phyloP scores from a whole-genome alignment of 2,329 filamentous ascomycete species.

The Fusarium newnesense region DNA sequence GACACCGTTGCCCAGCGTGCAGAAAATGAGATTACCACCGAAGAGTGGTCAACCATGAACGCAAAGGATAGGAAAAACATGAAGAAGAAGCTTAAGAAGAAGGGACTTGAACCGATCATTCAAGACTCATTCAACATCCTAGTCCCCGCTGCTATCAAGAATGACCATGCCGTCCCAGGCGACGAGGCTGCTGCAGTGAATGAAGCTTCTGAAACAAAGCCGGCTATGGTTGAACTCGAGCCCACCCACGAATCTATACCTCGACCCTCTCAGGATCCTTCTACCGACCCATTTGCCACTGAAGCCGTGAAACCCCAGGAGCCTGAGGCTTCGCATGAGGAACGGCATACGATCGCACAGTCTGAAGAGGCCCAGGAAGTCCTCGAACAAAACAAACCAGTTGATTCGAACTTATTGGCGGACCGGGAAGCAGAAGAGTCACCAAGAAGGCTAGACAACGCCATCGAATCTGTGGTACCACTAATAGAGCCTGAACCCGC shows the following conservation, averaged over 20 bases:
- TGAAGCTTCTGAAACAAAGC: background rate
- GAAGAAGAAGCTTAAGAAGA: constrained; percentile 40
- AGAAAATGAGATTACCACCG: constrained; percentile 37
- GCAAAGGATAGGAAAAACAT: constrained; percentile 41
- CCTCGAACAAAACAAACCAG: background rate
- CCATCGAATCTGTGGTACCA: constrained; percentile 5
- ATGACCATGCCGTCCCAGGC: background rate
- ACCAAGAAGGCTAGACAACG: background rate
- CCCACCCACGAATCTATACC: background rate
- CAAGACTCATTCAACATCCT: constrained; percentile 16
- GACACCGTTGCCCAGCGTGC: constrained; percentile 16
- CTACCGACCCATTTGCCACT: background rate
- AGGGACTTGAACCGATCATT: constrained; percentile 34
- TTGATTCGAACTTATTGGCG: background rate
- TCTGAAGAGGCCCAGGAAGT: constrained; percentile 1
- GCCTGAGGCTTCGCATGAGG: background rate
- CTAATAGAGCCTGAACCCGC: constrained; percentile 9
- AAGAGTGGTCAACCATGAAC: constrained; percentile 35
- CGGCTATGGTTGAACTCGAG: background rate
- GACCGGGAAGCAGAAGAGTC: background rate
- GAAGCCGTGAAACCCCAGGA: background rate
- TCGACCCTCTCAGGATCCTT: background rate
- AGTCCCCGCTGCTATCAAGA: background rate
- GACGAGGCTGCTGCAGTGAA: constrained; percentile 7
- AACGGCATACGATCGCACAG: background rate